Conservation (phyloP, 345 rosid species). For the Corchorus capsularis region DNA sequence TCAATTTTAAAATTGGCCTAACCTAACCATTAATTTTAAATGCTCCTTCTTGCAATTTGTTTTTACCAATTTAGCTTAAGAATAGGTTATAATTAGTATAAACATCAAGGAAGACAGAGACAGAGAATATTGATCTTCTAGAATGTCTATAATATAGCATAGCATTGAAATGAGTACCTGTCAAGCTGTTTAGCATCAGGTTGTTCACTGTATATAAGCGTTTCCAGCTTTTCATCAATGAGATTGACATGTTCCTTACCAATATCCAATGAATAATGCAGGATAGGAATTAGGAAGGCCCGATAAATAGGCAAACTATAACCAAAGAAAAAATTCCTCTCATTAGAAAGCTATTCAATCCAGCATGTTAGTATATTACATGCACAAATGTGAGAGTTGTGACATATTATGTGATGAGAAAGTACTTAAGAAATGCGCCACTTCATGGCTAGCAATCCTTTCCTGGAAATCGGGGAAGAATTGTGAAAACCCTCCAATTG, state of each 20-base stretch:
- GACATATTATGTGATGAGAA: neutral
- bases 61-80: no score
- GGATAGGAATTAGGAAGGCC: slow-evolving; percentile 93
- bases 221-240: slow-evolving; percentile 73
- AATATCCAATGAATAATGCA: slow-evolving; percentile 84
- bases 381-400: neutral
- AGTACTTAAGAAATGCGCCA: slow-evolving; percentile 89
- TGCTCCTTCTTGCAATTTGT: no score
- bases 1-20: no score
- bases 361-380: neutral
- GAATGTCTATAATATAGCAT: no score
- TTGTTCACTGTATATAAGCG: slow-evolving; percentile 84
- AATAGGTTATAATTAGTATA: no score
- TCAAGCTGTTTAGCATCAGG: slow-evolving; percentile 85
- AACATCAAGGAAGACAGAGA: no score
- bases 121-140: no score
- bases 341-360: slow-evolving; percentile 17
- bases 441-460: slow-evolving; percentile 83
- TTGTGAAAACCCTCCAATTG: slow-evolving; percentile 70
- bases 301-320: slow-evolving; percentile 76
- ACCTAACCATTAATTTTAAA: no score
- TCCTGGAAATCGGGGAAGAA: slow-evolving; percentile 90
- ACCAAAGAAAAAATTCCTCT: neutral
- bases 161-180: slow-evolving; percentile 44
- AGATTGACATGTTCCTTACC: slow-evolving; percentile 97